Evolutionary conservation across 2,329 filamentous ascomycete species (phyloP), one percentile per base, ranked within the genome.

Genomic region (Fusarium compactum): DNA sequence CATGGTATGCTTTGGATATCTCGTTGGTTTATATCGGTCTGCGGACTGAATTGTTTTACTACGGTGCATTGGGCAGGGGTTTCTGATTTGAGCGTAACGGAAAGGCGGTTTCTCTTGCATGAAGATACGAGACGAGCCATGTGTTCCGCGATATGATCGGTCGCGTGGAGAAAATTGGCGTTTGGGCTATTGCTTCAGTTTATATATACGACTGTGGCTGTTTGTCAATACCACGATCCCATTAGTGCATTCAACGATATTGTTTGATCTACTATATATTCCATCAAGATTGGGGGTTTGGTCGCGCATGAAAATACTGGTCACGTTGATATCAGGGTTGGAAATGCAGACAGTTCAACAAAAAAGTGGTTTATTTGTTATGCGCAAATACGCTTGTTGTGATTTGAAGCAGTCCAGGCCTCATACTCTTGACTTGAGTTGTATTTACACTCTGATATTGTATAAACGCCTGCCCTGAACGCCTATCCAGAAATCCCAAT

Each of bases 101-200:
- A 48, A 58, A 50, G 46, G 54, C 32, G 53, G 34, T 54, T 66
- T 64, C 46, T 62, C 38, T 63, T 67, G 61, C 69, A 70, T 71
- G 40, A 67, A 54, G 58, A 60, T 44, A 64, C n/a, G 58, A 47
- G 59, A 60, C 46, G 44, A 57, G 47, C 48, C 30, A 68, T 48
- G 64, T 71, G 55, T 65, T 52, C 40, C 30, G 68, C 63, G 55
- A 68, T 52, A 53, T 40, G 32, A 30, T 29, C 38, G 40, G 54
- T 71, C 59, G 58, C 51, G 51, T 47, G 47, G 32, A 50, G 44
- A 61, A 69, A 70, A 59, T 32, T 32, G 68, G 68, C 68, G 68
- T 71, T 71, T 34, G 22, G 51, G 43, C 14, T 30, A 41, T 34
- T 43, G 40, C 20, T 69, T 58, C 54, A 43, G 40, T 44, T 22